Evolutionary conservation across 768 basidiomycete genomes (phyloP).

Genomic region (Boletus tylopilopsis): DNA sequence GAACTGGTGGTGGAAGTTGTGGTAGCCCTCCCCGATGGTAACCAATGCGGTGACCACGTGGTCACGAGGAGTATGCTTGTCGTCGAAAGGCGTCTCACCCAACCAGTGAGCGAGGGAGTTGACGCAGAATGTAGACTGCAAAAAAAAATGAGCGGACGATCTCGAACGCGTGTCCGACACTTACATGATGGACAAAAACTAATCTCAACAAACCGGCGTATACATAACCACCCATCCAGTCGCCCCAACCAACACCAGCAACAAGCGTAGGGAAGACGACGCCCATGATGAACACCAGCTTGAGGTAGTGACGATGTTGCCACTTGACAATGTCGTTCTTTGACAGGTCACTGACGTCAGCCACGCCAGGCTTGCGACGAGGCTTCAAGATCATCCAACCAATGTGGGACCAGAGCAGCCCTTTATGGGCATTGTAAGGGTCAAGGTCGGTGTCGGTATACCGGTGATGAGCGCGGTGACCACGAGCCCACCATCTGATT

Average conservation of each 20-base stretch:
- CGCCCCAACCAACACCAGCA: constrained; percentile 80
- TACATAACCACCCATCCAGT: constrained; percentile 81
- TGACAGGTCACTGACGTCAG: constrained; percentile 83
- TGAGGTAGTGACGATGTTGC: constrained; percentile 82
- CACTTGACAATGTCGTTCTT: constrained; percentile 78
- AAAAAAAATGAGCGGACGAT: background rate
- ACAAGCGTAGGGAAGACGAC: constrained; percentile 73
- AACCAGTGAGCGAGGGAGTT: constrained; percentile 98
- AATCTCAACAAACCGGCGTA: constrained; percentile 80
- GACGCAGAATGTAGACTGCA: constrained; percentile 90
- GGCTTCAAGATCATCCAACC: constrained; percentile 96
- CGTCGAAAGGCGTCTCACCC: constrained; percentile 88
- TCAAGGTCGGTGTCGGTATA: constrained; percentile 98
- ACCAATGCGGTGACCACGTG: constrained; percentile 85
- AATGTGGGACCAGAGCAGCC: constrained; percentile 82
- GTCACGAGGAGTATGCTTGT: constrained; percentile 91
- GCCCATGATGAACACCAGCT: constrained; percentile 65
- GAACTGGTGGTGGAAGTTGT: constrained; percentile 98
- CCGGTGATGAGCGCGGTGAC: constrained; percentile 95
- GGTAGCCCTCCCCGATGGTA: constrained; percentile 95
- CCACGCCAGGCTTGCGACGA: constrained; percentile 82
- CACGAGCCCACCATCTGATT: constrained; percentile 98
- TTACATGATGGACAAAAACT: constrained; percentile 83
- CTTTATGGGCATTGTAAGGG: constrained; percentile 91
- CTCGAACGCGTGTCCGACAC: constrained; percentile 23